Evolutionary conservation across 805 yeast genomes (phyloP).

Genomic region (Wickerhamomyces silvicola): DNA sequence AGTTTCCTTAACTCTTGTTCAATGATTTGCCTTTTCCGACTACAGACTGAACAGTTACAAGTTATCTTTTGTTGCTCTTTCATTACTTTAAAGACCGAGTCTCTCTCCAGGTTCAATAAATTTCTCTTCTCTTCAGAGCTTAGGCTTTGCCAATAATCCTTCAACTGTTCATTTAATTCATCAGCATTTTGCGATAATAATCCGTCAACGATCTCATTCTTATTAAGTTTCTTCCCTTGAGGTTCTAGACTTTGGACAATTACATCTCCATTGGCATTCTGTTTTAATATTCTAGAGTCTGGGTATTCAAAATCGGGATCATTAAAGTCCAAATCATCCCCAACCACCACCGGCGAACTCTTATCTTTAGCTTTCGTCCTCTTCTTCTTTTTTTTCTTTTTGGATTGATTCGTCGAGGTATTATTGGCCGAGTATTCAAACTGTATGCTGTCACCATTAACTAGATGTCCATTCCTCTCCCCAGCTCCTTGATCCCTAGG

Average conservation of each 20-base stretch:
- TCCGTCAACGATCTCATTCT: background rate
- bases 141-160: constrained; percentile 56
- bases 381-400: constrained; percentile 29
- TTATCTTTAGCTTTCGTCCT: constrained; percentile 10
- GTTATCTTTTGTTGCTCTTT: constrained; percentile 48
- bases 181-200: constrained; percentile 13
- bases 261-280: constrained; percentile 70
- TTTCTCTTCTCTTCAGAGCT: constrained; percentile 52
- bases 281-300: constrained; percentile 60
- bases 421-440: constrained; percentile 23
- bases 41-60: constrained; percentile 76
- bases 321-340: constrained; percentile 38
- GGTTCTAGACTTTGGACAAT: constrained; percentile 46
- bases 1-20: constrained; percentile 72
- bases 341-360: constrained; percentile 8
- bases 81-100: constrained; percentile 59
- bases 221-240: constrained; percentile 26
- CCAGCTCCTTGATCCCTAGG: too few relatives aligned
- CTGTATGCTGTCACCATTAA: constrained; percentile 25
- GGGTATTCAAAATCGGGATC: constrained; percentile 64
- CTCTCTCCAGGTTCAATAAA: constrained; percentile 60
- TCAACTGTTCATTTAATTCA: constrained; percentile 21
- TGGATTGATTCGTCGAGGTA: constrained; percentile 11
- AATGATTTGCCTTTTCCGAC: constrained; percentile 61
- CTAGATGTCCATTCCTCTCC: constrained; percentile 8